Evolutionary conservation across 2,329 filamentous ascomycete species (phyloP).

Genomic region (Ophiostoma angusticollis): DNA sequence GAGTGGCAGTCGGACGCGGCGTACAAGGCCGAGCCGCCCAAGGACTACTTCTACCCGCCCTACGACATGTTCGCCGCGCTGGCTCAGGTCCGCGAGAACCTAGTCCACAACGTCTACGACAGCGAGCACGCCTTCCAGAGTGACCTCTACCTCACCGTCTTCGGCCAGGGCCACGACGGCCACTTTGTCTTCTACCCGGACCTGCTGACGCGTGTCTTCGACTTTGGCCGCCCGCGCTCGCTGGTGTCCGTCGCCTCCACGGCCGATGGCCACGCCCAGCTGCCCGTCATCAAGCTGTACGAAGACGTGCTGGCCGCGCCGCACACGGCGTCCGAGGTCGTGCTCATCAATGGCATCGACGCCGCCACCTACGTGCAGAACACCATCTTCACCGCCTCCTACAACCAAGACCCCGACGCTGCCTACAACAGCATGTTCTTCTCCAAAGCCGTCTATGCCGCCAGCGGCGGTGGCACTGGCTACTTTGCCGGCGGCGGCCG

Average conservation of each 20-base stretch:
- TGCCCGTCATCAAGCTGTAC: conserved; percentile 39
- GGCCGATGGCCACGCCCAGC: conserved; percentile 10
- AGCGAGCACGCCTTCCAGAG: conserved; percentile 29
- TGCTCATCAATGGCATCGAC: conserved; percentile 19
- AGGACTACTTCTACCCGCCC: conserved; percentile 25
- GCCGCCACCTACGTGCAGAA: conserved; percentile 27
- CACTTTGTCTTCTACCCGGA: conserved; percentile 30
- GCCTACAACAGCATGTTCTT: conserved; percentile 29
- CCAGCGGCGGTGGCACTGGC: conserved; percentile 14
- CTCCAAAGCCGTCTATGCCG: conserved; percentile 14
- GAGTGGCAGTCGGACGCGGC: conserved; percentile 28
- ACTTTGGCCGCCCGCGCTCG: conserved; percentile 24
- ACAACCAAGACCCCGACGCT: conserved; percentile 19
- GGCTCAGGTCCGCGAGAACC: conserved; percentile 20
- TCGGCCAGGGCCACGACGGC: conserved; percentile 27
- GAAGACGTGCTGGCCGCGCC: conserved; percentile 11
- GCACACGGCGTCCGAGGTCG: conserved; percentile 14
- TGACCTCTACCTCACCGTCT: conserved; percentile 27
- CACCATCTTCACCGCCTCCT: conserved; percentile 26
- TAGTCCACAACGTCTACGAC: conserved; percentile 24
- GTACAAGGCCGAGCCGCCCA: conserved; percentile 27
- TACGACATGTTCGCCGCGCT: conserved; percentile 27
- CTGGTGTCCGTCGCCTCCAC: conserved; percentile 29
- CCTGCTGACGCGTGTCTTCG: conserved; percentile 24
- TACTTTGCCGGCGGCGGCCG: conserved; percentile 23